Evolutionary conservation across 345 rosid genomes (phyloP).

Genomic region (Viola odorata): DNA sequence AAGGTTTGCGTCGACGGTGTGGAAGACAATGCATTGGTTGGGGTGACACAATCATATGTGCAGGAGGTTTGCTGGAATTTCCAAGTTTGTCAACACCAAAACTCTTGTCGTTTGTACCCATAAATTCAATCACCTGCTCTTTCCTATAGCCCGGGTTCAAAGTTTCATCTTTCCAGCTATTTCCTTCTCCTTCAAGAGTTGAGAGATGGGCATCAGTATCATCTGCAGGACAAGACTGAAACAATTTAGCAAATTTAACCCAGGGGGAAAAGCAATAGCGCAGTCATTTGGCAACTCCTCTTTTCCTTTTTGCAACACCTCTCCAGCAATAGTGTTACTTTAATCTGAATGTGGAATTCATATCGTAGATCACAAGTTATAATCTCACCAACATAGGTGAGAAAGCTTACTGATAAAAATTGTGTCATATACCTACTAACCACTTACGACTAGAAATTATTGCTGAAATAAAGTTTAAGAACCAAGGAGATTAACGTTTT

Average conservation of each 20-base stretch:
- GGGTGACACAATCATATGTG: too few relatives aligned
- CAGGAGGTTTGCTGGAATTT: background rate
- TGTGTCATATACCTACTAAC: background rate
- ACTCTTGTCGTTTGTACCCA: background rate
- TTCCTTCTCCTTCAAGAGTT: background rate
- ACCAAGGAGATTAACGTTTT: background rate
- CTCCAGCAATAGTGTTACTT: background rate
- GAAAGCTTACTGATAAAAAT: background rate
- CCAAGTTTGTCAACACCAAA: background rate
- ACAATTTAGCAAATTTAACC: background rate
- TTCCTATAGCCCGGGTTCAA: background rate
- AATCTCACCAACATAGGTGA: background rate
- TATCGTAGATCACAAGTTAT: too few relatives aligned
- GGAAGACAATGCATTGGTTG: background rate
- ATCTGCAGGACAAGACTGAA: background rate
- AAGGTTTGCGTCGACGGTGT: constrained; percentile 13
- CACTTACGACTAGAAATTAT: background rate
- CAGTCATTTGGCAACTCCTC: too few relatives aligned
- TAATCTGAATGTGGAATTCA: background rate
- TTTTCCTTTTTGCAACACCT: background rate
- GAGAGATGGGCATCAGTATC: background rate
- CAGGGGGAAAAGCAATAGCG: background rate
- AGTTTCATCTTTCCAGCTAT: constrained; percentile 4
- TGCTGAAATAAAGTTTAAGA: background rate
- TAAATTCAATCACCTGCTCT: background rate